These are phyloP conservation scores for Hemileccinum impolitum DNA, from an alignment of 768 basidiomycete genomes.

Conservation along the genomic window DNA sequence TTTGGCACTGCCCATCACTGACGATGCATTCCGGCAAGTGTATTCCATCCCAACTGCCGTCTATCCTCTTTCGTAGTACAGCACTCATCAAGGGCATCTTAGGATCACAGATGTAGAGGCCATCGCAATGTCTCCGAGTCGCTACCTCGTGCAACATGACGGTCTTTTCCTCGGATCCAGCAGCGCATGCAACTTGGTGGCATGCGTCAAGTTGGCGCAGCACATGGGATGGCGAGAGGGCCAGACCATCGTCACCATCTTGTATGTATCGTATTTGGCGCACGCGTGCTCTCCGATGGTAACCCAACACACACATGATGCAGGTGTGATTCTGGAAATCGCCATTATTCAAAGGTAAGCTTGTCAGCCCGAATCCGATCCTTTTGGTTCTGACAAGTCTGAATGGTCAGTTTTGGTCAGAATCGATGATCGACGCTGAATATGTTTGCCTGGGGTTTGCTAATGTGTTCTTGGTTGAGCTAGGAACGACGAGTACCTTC, in stretches of 20 bases:
- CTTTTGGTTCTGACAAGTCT: neutral
- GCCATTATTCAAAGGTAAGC: slow-evolving; percentile 89
- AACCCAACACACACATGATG: neutral
- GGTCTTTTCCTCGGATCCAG: slow-evolving; percentile 95
- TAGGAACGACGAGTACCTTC: slow-evolving; percentile 55
- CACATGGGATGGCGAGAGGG: slow-evolving; percentile 66
- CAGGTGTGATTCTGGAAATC: slow-evolving; percentile 85
- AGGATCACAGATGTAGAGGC: slow-evolving; percentile 94
- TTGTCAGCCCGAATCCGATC: too few species aligned
- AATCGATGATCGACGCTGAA: neutral
- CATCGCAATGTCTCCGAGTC: slow-evolving; percentile 93
- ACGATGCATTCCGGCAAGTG: slow-evolving; percentile 71
- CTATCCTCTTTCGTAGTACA: neutral
- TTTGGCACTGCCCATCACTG: slow-evolving; percentile 77
- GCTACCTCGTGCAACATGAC: slow-evolving; percentile 86
- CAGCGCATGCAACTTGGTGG: slow-evolving; percentile 94
- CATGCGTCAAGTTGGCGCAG: slow-evolving; percentile 77
- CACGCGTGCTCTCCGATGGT: neutral
- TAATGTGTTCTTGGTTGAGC: neutral
- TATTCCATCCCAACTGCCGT: too few species aligned
- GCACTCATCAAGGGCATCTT: neutral
- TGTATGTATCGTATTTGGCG: slow-evolving; percentile 44
- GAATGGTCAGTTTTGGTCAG: slow-evolving; percentile 50
- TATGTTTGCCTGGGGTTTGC: neutral
- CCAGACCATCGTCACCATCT: slow-evolving; percentile 76